Evolutionary conservation across 192 early-diverging fungal genomes (phyloP), one percentile per base, ranked within the genome.

Genomic region (Gonapodya prolifera): DNA sequence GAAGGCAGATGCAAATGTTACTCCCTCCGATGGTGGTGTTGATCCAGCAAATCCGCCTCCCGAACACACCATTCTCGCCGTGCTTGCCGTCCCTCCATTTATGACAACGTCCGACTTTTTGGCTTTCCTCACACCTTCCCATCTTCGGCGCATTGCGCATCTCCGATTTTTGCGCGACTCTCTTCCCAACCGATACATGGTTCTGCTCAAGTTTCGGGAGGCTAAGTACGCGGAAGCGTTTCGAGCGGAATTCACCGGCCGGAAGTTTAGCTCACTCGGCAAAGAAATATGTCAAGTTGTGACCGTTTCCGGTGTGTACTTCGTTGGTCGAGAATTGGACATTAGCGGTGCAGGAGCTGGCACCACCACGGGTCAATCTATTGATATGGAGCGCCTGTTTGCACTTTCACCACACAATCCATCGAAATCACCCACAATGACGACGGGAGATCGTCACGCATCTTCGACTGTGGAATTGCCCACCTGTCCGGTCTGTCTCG

Each of bases 401-500:
- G n/a, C n/a, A n/a, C n/a, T n/a, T n/a, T n/a, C n/a, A n/a, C n/a
- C n/a, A n/a, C n/a, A n/a, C n/a, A n/a, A n/a, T n/a, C n/a, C n/a
- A n/a, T n/a, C n/a, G n/a, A n/a, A n/a, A n/a, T n/a, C n/a, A n/a
- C n/a, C n/a, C n/a, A n/a, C n/a, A n/a, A n/a, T n/a, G n/a, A n/a
- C n/a, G n/a, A n/a, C n/a, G n/a, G n/a, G n/a, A n/a, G n/a, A n/a
- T n/a, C n/a, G 30, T 29, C 1, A 29, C 1, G 0, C 70, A 77
- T 35, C n/a, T 35, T 35, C 74, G 69, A 77, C 91, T 16, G 77
- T 90, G 70, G 95, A 97, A 81, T 82, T 97, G 23, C 96, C 96
- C 0, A 95, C 93, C 0, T 99, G 97, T 79, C 96, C 97, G 1
- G 96, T 99, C 2, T 99, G 97, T 82, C 84, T 99, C 45, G 97